Base-by-base conservation (phyloP, 768 basidiomycete genomes). In the Galerina sulciceps region DNA sequence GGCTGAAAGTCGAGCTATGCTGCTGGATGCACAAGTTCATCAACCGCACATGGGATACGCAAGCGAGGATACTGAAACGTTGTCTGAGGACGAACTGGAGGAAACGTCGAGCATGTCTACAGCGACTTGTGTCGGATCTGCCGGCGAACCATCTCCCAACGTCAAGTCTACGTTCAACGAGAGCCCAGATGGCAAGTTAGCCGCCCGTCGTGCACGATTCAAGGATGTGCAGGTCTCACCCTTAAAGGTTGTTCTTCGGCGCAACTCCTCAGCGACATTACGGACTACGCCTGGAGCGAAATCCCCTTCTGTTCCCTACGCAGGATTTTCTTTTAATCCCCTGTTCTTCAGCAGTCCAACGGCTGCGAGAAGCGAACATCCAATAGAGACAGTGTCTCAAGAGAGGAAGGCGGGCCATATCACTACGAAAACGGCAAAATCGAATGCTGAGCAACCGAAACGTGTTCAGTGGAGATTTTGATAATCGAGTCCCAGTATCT, bases 261-360 rank as follows among this genome's bases (percentile, higher is more conserved):
- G 57, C 23, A 50, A 45, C 23, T 58, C 65, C 20, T 57, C 57
- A 20, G 44, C 61, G 35, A 53, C 59, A 43, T 36, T 54, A 52
- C 49, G 41, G 37, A 48, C 59, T 53, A 64, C 67, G 17, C 66
- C 62, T 23, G 42, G 58, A 9, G 55, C 59, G 22, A 63, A 61
- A 34, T 60, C 69, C 8, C 63, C 65, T 65, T 4, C 63, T 68
- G 6, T 15, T 51, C 14, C 36, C 49, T 74, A 72, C 46, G 73
- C 62, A 36, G 74, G 75, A 0, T 76, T 76, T 56, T 76, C 75
- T 2, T 76, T 76, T 53, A 76, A 76, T 41, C 74, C 75, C 13
- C 57, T 74, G 10, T 76, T 75, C 61, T 76, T 72, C 51, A 72
- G 73, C 37, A 64, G 59, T 23, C 26, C 26, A 31, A 47, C 67